Evolutionary conservation across 2,329 filamentous ascomycete genomes (phyloP).

Genomic region (Pyrenochaeta sp.): DNA sequence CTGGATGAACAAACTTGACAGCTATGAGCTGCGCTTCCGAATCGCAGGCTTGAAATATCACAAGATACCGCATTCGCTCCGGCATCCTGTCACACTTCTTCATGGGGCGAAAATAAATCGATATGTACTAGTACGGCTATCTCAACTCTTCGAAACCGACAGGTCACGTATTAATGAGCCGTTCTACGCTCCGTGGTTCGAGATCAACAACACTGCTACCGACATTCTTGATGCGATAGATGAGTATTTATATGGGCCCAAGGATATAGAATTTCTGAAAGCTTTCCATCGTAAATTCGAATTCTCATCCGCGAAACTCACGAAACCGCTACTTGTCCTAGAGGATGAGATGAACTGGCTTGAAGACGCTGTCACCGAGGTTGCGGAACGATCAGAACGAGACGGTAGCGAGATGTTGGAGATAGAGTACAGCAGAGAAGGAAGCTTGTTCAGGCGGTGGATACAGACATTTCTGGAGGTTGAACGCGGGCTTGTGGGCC

Average conservation of each 20-base stretch:
- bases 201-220: not conserved
- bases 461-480: constrained; percentile 14
- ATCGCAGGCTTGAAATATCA: constrained; percentile 9
- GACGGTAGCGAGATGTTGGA: constrained; percentile 1
- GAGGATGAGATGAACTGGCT: constrained; percentile 5
- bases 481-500: not conserved
- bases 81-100: constrained; percentile 1
- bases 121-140: not conserved
- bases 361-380: not conserved
- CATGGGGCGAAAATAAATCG: constrained; percentile 1
- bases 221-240: not conserved
- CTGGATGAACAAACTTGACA: constrained; percentile 11
- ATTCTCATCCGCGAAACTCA: not conserved
- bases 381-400: not conserved
- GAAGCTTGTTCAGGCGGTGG: constrained; percentile 13
- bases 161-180: not conserved
- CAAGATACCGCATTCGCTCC: constrained; percentile 7
- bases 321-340: not conserved
- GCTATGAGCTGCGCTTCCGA: constrained; percentile 12
- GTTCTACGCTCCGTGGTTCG: constrained; percentile 12
- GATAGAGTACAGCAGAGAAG: constrained; percentile 8
- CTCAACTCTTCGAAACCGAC: constrained; percentile 11
- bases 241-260: not conserved
- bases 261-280: not conserved
- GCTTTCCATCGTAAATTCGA: not conserved